Base-by-base conservation (phyloP, 1,284 basidiomycete species). In the Naganishia liquefaciens region DNA sequence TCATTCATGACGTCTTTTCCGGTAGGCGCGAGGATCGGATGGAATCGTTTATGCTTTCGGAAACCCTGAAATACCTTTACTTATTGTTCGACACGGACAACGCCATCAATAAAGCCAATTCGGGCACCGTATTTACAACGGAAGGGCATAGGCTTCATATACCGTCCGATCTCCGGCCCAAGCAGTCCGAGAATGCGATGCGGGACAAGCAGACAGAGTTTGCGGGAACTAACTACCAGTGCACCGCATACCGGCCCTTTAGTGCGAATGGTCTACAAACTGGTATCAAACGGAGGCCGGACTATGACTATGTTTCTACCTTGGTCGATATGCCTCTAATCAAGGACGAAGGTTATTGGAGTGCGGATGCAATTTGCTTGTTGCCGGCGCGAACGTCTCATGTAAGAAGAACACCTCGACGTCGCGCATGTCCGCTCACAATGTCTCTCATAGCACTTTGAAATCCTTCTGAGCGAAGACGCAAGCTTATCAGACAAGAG, bases 21-120 rank as follows among this genome's bases (percentile, higher is more conserved):
- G 94, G 94, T 71, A 82, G 74, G 63, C 73, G 57, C 13, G 90
- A 92, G 70, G 90, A 95, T 73, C 84, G 93, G 64, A 95, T 95
- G 93, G 92, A 95, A 76, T 93, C 90, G 2, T 95, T 95, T 75
- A 86, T 87, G 10, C 82, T 95, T 23, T 93, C 91, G 2, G 93
- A 93, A 80, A 93, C 91, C 19, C 46, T 58, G 33, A 60, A 95
- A 89, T 95, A 96, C 80, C 83, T 96, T 15, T 96, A 87, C 78
- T 83, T 97, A 54, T 82, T 95, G 25, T 97, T 97, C 72, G 92
- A 94, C 72, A 91, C 93, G 75, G 84, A 85, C 7, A 91, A 92
- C 69, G 82, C 83, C 0, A 75, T 92, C 37, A 86, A 93, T 69
- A 87, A 90, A 72, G 87, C 2, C 2, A 30, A 67, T 3, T 67